phyloP scores from a whole-genome alignment of 1,139 yeast species.

The Saccharomyces hybrid region DNA sequence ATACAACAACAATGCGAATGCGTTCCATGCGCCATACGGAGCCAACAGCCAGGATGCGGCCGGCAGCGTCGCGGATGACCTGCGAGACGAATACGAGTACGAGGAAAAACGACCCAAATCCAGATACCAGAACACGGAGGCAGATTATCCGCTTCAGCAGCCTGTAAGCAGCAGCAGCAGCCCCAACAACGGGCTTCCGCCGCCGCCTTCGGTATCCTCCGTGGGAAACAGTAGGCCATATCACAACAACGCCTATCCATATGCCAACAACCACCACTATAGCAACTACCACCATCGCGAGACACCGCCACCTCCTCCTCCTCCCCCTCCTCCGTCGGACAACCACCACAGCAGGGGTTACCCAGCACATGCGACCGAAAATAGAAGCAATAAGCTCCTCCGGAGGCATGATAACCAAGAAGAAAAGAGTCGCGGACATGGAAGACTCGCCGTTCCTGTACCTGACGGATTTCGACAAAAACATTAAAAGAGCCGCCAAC shows the following conservation, averaged over 20 bases:
- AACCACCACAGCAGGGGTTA: background rate
- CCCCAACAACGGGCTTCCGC: slow-evolving; percentile 1
- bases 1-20: background rate
- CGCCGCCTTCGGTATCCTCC: background rate
- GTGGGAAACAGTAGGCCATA: background rate
- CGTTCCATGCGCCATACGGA: background rate
- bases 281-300: background rate
- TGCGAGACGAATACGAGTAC: background rate
- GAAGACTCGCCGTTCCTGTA: slow-evolving; percentile 20
- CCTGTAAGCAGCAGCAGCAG: background rate
- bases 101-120: background rate
- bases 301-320: slow-evolving; percentile 2
- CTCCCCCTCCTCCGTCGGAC: background rate
- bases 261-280: background rate
- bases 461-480: slow-evolving; percentile 18
- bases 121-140: background rate
- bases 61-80: background rate
- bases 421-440: slow-evolving; percentile 9
- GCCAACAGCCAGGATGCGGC: background rate
- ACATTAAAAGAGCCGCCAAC: slow-evolving; percentile 3
- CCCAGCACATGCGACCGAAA: background rate
- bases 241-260: background rate
- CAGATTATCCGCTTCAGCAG: background rate
- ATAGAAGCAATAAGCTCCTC: background rate
- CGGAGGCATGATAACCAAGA: background rate